Evolutionary conservation across 2,329 filamentous ascomycete genomes (phyloP).

Genomic region (Paramyrothecium sp.): DNA sequence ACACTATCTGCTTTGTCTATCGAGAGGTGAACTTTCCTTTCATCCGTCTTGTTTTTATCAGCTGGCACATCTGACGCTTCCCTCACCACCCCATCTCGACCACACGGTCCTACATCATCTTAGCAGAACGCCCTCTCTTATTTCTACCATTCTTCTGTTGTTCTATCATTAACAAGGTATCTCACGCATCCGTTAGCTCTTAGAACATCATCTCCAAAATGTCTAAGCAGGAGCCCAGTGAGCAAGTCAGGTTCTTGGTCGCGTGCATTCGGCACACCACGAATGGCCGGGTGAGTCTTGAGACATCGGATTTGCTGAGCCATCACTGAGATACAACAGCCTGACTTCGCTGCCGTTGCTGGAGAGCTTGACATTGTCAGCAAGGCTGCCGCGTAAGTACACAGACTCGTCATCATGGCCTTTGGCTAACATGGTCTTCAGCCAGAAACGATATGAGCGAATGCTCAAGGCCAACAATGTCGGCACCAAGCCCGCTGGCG

Average conservation of each 20-base stretch:
- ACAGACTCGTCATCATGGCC: not conserved
- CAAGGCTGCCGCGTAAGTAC: conserved; percentile 69
- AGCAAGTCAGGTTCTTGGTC: conserved; percentile 64
- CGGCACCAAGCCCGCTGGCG: conserved; percentile 11
- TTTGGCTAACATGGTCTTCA: conserved; percentile 24
- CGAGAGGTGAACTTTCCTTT: too few species aligned
- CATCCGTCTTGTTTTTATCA: too few species aligned
- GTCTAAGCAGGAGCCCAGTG: conserved; percentile 49
- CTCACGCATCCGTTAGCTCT: conserved; percentile 5
- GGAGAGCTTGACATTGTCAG: conserved; percentile 60
- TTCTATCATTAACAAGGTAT: not conserved
- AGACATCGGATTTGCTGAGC: not conserved
- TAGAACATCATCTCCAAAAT: conserved; percentile 35
- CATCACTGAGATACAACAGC: conserved; percentile 35
- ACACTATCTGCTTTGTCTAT: too few species aligned
- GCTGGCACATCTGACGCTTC: too few species aligned
- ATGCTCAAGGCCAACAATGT: conserved; percentile 61
- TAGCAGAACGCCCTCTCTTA: too few species aligned
- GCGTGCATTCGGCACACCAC: conserved; percentile 61
- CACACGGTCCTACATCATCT: too few species aligned
- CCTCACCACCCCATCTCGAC: too few species aligned
- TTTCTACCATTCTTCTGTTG: not conserved
- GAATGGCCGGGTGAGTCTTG: conserved; percentile 54
- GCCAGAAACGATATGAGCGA: conserved; percentile 67
- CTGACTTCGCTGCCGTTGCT: conserved; percentile 66